Conservation (phyloP, 352 stramenopile genomes). For the Phytopythium sindhum region DNA sequence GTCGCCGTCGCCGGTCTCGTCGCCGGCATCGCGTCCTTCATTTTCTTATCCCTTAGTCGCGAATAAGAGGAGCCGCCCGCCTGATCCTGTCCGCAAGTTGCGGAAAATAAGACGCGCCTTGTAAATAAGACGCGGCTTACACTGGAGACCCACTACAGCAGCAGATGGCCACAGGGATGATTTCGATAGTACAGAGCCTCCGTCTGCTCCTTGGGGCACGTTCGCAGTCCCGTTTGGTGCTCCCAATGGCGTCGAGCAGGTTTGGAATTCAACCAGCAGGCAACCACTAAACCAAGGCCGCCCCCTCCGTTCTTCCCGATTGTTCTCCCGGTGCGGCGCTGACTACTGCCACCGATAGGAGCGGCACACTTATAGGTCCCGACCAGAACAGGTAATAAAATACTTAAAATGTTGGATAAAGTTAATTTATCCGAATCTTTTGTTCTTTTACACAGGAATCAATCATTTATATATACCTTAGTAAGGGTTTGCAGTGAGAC, state of each 20-base stretch:
- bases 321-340: neutral
- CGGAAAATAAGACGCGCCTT: too few species aligned
- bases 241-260: neutral
- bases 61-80: neutral
- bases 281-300: neutral
- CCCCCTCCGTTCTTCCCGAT: neutral
- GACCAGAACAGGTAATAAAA: neutral
- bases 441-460: neutral
- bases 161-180: too few species aligned
- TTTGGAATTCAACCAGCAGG: conserved; percentile 9
- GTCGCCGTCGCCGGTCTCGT: conserved; percentile 9
- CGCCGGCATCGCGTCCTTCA: conserved; percentile 1
- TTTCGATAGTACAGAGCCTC: too few species aligned
- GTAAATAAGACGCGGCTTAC: too few species aligned
- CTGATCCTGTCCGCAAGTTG: too few species aligned
- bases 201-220: too few species aligned
- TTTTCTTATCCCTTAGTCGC: neutral
- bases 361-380: neutral
- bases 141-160: too few species aligned
- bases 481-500: neutral
- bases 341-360: conserved; percentile 1
- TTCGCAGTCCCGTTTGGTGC: too few species aligned
- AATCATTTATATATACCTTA: neutral
- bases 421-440: conserved; percentile 4
- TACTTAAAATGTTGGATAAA: neutral